Evolutionary conservation across 331 rosid genomes (phyloP).

Genomic region (Malus hybrid): DNA sequence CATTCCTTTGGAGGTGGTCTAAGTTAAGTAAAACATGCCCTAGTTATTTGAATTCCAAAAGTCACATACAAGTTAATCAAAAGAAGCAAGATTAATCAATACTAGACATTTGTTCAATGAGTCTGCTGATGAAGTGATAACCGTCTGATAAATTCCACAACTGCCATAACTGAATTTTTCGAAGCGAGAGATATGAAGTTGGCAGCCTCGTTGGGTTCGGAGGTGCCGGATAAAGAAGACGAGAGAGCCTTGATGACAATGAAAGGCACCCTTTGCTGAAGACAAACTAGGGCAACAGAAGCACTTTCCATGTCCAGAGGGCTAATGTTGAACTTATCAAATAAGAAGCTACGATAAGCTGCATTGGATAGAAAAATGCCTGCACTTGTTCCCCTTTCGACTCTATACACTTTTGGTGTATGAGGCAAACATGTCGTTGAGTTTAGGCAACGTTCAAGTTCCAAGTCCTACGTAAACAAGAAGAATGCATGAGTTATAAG

Average conservation of each 20-base stretch:
- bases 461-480: not conserved
- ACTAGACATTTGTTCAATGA: not conserved
- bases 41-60: not conserved
- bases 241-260: constrained; percentile 44
- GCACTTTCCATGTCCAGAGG: constrained; percentile 66
- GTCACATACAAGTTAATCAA: not conserved
- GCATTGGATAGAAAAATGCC: constrained; percentile 45
- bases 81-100: not conserved
- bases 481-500: not conserved
- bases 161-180: constrained; percentile 29
- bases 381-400: constrained; percentile 39
- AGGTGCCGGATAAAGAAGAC: constrained; percentile 37
- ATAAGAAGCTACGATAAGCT: constrained; percentile 42
- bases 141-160: constrained; percentile 37
- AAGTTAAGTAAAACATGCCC: too few relatives aligned
- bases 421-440: constrained; percentile 42
- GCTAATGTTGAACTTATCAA: constrained; percentile 30
- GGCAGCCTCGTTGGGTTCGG: constrained; percentile 29
- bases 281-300: constrained; percentile 42
- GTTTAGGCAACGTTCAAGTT: constrained; percentile 35
- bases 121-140: constrained; percentile 17
- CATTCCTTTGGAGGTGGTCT: too few relatives aligned
- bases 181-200: constrained; percentile 31
- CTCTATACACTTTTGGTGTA: constrained; percentile 32
- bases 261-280: constrained; percentile 42